Percentiles rank a stretch among this genome's conserved stretches.
These are phyloP conservation scores for Anthoceros angustus DNA, from an alignment of 225 moss, liverwort and hornwort genomes.

Conservation along the genomic window DNA sequence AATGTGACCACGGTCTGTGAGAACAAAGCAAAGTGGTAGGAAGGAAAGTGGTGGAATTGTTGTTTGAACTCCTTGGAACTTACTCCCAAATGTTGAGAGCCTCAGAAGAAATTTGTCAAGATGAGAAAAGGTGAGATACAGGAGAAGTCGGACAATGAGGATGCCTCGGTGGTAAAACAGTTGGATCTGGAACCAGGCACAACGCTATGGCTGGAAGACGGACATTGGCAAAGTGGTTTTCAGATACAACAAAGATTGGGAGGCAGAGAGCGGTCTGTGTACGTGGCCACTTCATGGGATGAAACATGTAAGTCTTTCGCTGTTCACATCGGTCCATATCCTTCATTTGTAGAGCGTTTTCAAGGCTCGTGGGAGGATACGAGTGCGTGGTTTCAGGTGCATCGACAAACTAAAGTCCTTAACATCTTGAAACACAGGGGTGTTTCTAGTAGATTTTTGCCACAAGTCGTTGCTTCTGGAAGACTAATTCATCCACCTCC, in stretches of 20 bases:
- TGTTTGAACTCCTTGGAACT: no score
- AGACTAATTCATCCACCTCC: slow-evolving; percentile 94
- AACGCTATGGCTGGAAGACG: slow-evolving; percentile 95
- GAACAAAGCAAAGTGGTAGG: no score
- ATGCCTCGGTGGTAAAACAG: slow-evolving; percentile 11
- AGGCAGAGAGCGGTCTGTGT: slow-evolving; percentile 52
- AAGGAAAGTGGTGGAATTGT: no score
- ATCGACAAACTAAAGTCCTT: slow-evolving; percentile 80
- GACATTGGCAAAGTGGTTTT: slow-evolving; percentile 96
- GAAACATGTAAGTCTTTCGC: slow-evolving; percentile 68
- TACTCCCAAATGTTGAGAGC: no score
- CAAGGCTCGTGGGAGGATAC: slow-evolving; percentile 75
- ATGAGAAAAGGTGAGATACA: no score
- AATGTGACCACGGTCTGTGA: no score
- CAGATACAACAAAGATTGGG: slow-evolving; percentile 84
- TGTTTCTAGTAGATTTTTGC: slow-evolving; percentile 62
- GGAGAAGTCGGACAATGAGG: no score
- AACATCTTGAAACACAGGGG: slow-evolving; percentile 93
- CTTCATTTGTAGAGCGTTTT: slow-evolving; percentile 70
- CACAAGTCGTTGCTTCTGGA: slow-evolving; percentile 89
- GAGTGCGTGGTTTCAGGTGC: slow-evolving; percentile 99
- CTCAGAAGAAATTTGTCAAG: no score
- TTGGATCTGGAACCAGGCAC: slow-evolving; percentile 88
- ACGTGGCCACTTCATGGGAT: slow-evolving; percentile 74
- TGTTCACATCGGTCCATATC: slow-evolving; percentile 88